These are phyloP conservation scores for Brassica hybrid DNA, from an alignment of 441 rosid genomes.

Conservation along the genomic window DNA sequence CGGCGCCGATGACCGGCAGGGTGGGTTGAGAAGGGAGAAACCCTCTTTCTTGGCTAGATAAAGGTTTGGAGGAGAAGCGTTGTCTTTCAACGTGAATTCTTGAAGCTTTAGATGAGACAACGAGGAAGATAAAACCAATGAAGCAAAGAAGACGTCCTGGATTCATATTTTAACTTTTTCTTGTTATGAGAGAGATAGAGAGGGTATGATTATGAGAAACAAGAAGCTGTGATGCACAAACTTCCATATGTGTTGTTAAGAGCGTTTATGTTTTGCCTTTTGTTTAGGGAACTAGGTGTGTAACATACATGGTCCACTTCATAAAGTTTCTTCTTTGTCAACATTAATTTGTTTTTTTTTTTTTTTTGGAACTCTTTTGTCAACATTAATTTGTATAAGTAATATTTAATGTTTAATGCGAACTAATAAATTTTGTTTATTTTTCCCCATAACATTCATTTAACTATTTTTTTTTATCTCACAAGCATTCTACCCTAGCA, in stretches of 20 bases:
- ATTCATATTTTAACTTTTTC: slow-evolving; percentile 20
- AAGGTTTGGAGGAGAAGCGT: not conserved
- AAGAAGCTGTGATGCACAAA: slow-evolving; percentile 39
- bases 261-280: slow-evolving; percentile 24
- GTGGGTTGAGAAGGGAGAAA: slow-evolving; percentile 23
- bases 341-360: slow-evolving; percentile 20
- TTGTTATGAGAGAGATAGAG: slow-evolving; percentile 2
- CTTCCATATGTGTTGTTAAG: slow-evolving; percentile 34
- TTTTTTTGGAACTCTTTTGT: no score
- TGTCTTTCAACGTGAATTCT: slow-evolving; percentile 2
- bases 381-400: no score
- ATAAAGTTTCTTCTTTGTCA: slow-evolving; percentile 43
- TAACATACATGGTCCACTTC: slow-evolving; percentile 41
- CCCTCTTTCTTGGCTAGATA: not conserved
- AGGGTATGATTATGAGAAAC: slow-evolving; percentile 25
- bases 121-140: slow-evolving; percentile 10
- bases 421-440: not conserved
- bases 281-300: slow-evolving; percentile 38
- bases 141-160: slow-evolving; percentile 19
- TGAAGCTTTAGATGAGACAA: slow-evolving; percentile 26
- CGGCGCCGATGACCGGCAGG: slow-evolving; percentile 21
- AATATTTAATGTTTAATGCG: not conserved
- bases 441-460: not conserved
- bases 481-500: not conserved
- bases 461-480: not conserved